Conservation (phyloP, 1,139 yeast species). For the Geotrichum histeridarum region DNA sequence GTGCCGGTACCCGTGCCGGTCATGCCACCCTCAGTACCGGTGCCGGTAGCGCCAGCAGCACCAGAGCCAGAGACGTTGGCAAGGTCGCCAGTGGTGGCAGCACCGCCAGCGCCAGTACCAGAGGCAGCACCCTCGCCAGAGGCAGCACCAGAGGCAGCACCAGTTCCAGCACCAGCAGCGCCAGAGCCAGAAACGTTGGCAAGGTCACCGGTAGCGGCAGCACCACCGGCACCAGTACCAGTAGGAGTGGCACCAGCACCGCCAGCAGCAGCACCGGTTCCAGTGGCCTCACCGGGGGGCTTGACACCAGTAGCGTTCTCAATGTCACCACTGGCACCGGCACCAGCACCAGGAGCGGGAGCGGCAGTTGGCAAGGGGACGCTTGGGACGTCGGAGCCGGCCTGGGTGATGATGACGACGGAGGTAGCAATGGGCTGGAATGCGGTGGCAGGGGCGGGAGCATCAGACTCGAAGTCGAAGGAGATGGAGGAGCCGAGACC, state of each 20-base stretch:
- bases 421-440: neutral
- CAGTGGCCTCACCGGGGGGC: neutral
- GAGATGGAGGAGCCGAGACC: neutral
- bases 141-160: conserved; percentile 3
- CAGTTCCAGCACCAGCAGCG: conserved; percentile 2
- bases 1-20: neutral
- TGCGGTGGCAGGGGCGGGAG: neutral
- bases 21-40: neutral
- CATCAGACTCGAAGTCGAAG: neutral
- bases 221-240: neutral
- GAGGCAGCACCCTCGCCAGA: neutral
- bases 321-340: neutral
- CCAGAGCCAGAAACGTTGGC: neutral
- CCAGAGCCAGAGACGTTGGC: neutral
- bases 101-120: neutral
- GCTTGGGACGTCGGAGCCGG: neutral
- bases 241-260: neutral
- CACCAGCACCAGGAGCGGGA: neutral
- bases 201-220: neutral
- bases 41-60: neutral
- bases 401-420: neutral
- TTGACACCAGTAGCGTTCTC: neutral
- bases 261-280: neutral
- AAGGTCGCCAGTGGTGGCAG: neutral
- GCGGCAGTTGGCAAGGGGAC: neutral